Conservation (phyloP, 805 yeast species). For the Hanseniaspora guilliermondii region DNA sequence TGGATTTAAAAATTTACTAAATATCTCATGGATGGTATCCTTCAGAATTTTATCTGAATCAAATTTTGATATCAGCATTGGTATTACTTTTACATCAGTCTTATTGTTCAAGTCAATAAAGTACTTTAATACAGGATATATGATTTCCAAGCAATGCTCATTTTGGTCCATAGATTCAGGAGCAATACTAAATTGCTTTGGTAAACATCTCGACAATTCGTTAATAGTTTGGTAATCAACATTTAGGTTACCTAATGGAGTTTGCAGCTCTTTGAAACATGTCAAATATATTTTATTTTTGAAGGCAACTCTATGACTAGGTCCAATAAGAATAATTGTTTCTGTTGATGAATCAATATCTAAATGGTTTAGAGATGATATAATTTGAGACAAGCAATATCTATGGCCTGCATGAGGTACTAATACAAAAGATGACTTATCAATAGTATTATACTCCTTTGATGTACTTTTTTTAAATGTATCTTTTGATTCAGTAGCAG, state of each 20-base stretch:
- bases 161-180: constrained; percentile 50
- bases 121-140: constrained; percentile 42
- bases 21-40: constrained; percentile 32
- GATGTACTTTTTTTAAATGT: constrained; percentile 33
- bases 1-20: constrained; percentile 44
- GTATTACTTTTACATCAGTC: constrained; percentile 46
- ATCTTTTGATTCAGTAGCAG: constrained; percentile 20
- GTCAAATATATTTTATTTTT: constrained; percentile 45
- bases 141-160: constrained; percentile 94
- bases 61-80: constrained; percentile 60
- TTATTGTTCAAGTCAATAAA: constrained; percentile 19
- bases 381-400: constrained; percentile 67
- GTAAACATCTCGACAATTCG: constrained; percentile 27
- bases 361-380: constrained; percentile 62
- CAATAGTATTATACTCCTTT: background rate
- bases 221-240: constrained; percentile 45
- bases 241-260: constrained; percentile 68
- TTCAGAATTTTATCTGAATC: constrained; percentile 35
- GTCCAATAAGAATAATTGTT: constrained; percentile 74
- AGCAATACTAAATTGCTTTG: constrained; percentile 44
- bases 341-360: constrained; percentile 37
- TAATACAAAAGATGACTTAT: constrained; percentile 31
- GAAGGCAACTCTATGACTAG: constrained; percentile 83
- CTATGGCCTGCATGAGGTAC: constrained; percentile 78
- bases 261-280: constrained; percentile 44